Evolutionary conservation across 2,329 filamentous ascomycete genomes (phyloP).

Genomic region (Sphaerulina musiva): DNA sequence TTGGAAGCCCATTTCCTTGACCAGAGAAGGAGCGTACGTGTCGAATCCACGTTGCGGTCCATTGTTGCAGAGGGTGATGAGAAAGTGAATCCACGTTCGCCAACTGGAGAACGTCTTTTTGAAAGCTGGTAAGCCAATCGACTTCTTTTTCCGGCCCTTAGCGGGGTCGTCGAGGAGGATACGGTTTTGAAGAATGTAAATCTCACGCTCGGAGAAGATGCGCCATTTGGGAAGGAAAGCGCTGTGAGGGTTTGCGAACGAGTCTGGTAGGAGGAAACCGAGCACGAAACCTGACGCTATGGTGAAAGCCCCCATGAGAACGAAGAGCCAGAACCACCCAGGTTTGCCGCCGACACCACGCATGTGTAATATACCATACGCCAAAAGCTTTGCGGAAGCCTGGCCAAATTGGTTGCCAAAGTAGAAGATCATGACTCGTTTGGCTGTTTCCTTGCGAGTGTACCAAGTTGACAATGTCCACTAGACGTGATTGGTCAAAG

Average conservation of each 20-base stretch:
- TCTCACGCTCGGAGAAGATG: conserved; percentile 29
- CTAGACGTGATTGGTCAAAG: too few relatives aligned
- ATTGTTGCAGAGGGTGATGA: conserved; percentile 32
- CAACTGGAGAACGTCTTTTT: conserved; percentile 31
- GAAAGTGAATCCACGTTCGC: conserved; percentile 31
- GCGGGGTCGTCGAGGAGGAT: conserved; percentile 30
- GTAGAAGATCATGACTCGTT: conserved; percentile 43
- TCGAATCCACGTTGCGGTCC: conserved; percentile 30
- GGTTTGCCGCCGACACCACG: conserved; percentile 20
- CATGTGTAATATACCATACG: conserved; percentile 37
- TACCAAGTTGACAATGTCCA: conserved; percentile 48
- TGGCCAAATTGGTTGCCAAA: conserved; percentile 42
- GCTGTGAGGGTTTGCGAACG: conserved; percentile 28
- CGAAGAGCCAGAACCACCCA: conserved; percentile 29
- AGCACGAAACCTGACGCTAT: conserved; percentile 32
- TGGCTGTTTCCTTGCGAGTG: conserved; percentile 42
- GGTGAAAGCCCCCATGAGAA: conserved; percentile 33
- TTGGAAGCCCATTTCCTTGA: conserved; percentile 27
- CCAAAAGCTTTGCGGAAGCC: conserved; percentile 39
- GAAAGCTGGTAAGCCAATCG: conserved; percentile 30
- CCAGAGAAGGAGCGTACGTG: conserved; percentile 32
- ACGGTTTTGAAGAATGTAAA: conserved; percentile 28
- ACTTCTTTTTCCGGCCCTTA: conserved; percentile 29
- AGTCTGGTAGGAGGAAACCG: conserved; percentile 31
- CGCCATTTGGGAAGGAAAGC: conserved; percentile 24